Conservation (phyloP, 1,139 yeast species). For the Pneumocystis carinii region DNA sequence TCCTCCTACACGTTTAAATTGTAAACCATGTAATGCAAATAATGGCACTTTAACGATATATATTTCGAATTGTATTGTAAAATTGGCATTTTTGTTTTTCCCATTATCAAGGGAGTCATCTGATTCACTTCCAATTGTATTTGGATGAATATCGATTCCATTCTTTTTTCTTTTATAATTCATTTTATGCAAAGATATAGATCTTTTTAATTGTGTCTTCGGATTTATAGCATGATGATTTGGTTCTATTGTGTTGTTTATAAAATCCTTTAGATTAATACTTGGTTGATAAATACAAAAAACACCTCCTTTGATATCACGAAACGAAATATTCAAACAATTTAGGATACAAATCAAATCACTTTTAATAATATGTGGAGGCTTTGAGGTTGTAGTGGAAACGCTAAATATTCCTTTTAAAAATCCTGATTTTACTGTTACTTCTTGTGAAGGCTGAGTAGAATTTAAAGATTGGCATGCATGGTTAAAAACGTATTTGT, state of each 20-base stretch:
- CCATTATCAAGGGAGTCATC: conserved; percentile 17
- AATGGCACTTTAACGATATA: conserved; percentile 87
- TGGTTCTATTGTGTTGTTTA: neutral
- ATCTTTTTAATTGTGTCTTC: neutral
- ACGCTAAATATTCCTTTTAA: conserved; percentile 90
- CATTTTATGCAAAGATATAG: neutral
- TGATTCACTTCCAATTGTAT: conserved; percentile 3
- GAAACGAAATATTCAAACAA: conserved; percentile 63
- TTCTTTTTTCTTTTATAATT: neutral
- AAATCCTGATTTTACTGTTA: conserved; percentile 56
- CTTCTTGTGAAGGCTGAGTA: neutral
- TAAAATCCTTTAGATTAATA: conserved; percentile 8
- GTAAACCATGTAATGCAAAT: conserved; percentile 83
- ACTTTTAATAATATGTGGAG: conserved; percentile 74
- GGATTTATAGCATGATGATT: neutral
- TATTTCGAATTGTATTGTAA: conserved; percentile 73
- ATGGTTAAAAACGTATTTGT: neutral
- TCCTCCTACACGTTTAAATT: conserved; percentile 83
- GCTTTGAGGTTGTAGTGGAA: conserved; percentile 87
- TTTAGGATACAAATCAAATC: conserved; percentile 68
- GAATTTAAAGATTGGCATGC: neutral
- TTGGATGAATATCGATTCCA: neutral
- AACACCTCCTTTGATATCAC: conserved; percentile 90
- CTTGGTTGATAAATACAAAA: conserved; percentile 58
- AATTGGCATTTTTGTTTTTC: conserved; percentile 16